phyloP scores from a whole-genome alignment of 2,329 filamentous ascomycete genomes.

The Macrophomina phaseolina region DNA sequence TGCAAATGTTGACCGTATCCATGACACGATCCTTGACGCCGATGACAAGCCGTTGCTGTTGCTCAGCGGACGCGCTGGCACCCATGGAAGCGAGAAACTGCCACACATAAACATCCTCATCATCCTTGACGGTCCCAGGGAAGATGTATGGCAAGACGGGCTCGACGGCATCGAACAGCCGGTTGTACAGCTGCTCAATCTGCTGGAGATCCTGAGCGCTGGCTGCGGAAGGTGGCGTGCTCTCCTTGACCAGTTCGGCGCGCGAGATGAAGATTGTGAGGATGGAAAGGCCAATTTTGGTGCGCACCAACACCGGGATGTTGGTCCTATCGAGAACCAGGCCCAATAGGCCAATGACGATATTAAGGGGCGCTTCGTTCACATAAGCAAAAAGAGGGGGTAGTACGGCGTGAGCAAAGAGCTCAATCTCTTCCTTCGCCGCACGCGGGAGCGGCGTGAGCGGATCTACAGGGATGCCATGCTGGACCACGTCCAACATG shows the following conservation, averaged over 20 bases:
- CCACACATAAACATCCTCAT: slow-evolving; percentile 97
- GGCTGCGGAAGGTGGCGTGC: slow-evolving; percentile 67
- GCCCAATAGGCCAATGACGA: slow-evolving; percentile 87
- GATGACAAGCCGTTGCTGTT: slow-evolving; percentile 92
- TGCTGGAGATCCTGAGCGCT: slow-evolving; percentile 66
- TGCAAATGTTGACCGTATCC: slow-evolving; percentile 87
- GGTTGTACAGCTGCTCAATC: slow-evolving; percentile 80
- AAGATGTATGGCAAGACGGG: slow-evolving; percentile 85
- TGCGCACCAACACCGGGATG: slow-evolving; percentile 81
- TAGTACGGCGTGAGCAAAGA: slow-evolving; percentile 88
- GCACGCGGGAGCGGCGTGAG: slow-evolving; percentile 70
- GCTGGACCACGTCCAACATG: slow-evolving; percentile 84
- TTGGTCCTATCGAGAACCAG: slow-evolving; percentile 83
- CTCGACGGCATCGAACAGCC: slow-evolving; percentile 86
- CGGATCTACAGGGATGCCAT: slow-evolving; percentile 71
- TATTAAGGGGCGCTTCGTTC: slow-evolving; percentile 86
- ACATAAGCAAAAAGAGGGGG: slow-evolving; percentile 88
- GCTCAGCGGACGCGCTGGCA: slow-evolving; percentile 88
- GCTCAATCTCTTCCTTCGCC: slow-evolving; percentile 88
- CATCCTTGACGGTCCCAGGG: slow-evolving; percentile 85
- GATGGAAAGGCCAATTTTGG: slow-evolving; percentile 85
- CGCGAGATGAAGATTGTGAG: slow-evolving; percentile 94
- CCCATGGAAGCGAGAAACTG: slow-evolving; percentile 96
- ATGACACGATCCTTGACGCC: slow-evolving; percentile 98
- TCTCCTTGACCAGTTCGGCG: slow-evolving; percentile 90